Conservation (phyloP, 306 rosid species). For the Mucuna pruriens region DNA sequence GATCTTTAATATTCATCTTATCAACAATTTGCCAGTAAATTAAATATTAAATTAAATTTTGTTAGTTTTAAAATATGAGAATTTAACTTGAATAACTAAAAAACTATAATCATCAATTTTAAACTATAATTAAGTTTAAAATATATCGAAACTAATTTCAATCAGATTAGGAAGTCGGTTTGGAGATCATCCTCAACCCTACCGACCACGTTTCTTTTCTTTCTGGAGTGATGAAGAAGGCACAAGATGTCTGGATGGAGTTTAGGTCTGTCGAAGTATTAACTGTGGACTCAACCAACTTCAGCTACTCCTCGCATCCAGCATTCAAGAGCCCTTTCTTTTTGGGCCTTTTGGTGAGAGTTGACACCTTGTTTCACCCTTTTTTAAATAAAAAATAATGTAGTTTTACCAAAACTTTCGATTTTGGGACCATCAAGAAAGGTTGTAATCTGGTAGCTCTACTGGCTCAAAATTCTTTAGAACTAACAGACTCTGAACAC, state of each 20-base stretch:
- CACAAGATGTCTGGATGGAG: background rate
- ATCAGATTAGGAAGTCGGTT: too few species aligned
- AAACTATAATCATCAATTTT: too few species aligned
- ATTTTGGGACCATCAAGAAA: constrained; percentile 33
- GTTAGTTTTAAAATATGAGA: too few species aligned
- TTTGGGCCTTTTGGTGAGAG: background rate
- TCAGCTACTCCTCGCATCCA: constrained; percentile 8
- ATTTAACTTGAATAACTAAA: too few species aligned
- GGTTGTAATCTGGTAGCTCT: constrained; percentile 10
- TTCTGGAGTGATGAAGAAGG: background rate
- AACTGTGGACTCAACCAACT: constrained; percentile 19
- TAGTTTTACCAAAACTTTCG: background rate
- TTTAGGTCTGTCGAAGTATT: constrained; percentile 13
- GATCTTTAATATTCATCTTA: too few species aligned
- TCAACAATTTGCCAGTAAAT: too few species aligned
- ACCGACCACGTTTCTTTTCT: too few species aligned
- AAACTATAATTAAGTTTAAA: too few species aligned
- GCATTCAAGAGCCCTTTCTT: constrained; percentile 6
- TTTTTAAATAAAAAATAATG: background rate
- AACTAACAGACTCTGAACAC: background rate
- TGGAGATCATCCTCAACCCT: too few species aligned
- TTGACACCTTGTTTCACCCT: background rate
- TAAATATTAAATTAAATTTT: too few species aligned
- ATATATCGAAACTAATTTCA: too few species aligned
- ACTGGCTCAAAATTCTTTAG: constrained; percentile 33